phyloP scores from a whole-genome alignment of 148 eudicot genomes.

The Cornus controversa region DNA sequence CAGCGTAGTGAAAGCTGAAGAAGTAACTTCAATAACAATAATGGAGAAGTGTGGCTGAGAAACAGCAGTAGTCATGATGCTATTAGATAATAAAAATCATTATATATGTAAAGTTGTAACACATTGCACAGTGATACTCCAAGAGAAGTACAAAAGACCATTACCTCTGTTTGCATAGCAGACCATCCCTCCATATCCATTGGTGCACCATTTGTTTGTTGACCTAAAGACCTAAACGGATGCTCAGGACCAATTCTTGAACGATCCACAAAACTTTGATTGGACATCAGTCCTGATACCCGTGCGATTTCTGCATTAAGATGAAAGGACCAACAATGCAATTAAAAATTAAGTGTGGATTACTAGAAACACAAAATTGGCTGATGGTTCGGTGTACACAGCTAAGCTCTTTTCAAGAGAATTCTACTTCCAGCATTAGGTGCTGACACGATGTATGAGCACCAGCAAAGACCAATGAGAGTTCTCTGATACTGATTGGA shows the following conservation, averaged over 20 bases:
- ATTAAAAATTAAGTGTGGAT: background rate
- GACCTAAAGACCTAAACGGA: constrained; percentile 29
- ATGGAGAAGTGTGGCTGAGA: background rate
- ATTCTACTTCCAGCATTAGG: background rate
- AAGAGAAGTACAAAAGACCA: background rate
- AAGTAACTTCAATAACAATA: background rate
- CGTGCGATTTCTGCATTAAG: constrained; percentile 44
- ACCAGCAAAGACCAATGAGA: background rate
- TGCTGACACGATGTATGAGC: background rate
- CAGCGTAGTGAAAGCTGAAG: background rate
- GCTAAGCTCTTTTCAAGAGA: background rate
- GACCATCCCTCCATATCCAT: constrained; percentile 34
- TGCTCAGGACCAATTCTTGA: constrained; percentile 39
- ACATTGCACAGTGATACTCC: background rate
- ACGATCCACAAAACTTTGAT: constrained; percentile 26
- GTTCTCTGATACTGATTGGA: background rate
- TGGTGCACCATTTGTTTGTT: constrained; percentile 35
- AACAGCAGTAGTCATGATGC: background rate
- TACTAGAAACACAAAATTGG: background rate
- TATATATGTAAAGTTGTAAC: background rate
- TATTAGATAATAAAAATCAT: background rate
- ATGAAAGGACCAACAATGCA: constrained; percentile 5
- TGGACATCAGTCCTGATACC: constrained; percentile 27
- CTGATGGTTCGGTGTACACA: background rate
- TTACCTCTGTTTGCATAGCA: constrained; percentile 37